Evolutionary conservation across 164 flowering plant species (phyloP).

Genomic region (Nymphaea thermarum): DNA sequence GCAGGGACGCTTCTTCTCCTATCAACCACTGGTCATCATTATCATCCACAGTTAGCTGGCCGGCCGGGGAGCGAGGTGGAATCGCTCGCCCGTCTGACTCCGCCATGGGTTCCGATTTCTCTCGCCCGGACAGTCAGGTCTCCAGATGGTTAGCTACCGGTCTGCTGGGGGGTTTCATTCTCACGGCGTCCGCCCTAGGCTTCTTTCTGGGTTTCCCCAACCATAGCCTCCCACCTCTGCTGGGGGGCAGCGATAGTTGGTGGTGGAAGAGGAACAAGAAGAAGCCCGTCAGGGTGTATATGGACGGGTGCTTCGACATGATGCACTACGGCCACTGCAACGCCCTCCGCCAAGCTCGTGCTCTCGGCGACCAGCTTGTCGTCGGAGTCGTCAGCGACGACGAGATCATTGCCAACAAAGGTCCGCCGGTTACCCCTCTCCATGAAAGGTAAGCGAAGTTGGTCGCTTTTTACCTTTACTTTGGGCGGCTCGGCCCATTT

Average conservation of each 20-base stretch:
- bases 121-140: constrained; percentile 9
- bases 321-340: constrained; percentile 99
- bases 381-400: constrained; percentile 96
- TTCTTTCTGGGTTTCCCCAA: constrained; percentile 15
- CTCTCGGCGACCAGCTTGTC: constrained; percentile 82
- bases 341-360: constrained; percentile 93
- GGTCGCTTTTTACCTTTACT: not conserved
- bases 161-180: constrained; percentile 37
- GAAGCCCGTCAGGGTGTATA: constrained; percentile 77
- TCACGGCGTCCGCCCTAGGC: constrained; percentile 39
- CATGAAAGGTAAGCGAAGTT: constrained; percentile 48
- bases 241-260: not conserved
- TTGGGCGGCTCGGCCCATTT: not conserved
- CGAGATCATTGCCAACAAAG: constrained; percentile 84
- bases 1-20: not conserved
- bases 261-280: constrained; percentile 18
- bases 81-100: not conserved
- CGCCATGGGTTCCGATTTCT: constrained; percentile 23
- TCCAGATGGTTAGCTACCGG: constrained; percentile 29
- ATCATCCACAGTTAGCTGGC: not conserved
- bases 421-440: constrained; percentile 91
- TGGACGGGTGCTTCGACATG: constrained; percentile 99
- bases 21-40: no score
- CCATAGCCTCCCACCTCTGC: not conserved
- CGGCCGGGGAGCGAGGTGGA: not conserved